Base-by-base conservation (phyloP, 257 asterid species). In the Scutellaria minor region DNA sequence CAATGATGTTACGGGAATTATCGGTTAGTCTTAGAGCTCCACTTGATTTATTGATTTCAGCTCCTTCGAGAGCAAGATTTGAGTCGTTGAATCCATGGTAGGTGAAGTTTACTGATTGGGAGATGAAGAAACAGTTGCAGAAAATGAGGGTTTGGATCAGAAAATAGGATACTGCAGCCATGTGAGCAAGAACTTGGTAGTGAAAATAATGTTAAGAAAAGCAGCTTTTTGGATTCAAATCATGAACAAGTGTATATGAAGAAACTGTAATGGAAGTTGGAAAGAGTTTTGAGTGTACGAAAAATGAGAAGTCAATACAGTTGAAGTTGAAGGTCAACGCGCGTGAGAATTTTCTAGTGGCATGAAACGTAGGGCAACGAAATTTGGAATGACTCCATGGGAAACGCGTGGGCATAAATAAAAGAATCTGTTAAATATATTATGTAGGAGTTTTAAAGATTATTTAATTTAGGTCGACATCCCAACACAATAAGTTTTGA, bases 21-120 rank as follows among this genome's bases (percentile, higher is more conserved):
- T 80, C 66, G 5, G 97, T 91, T 42, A 91, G 96, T 61, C 68
- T 64, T 3, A 91, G 84, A 10, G 90, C 93, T 37, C 88, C 87
- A 40, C 64, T 78, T 8, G 85, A 78, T n/a, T n/a, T n/a, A n/a
- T n/a, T n/a, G n/a, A n/a, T n/a, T n/a, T n/a, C 63, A 5, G 83
- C 80, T 27, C 85, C 89, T 5, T 11, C 53, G 0, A 0, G 76
- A 20, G 0, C 7, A 3, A 91, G 84, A 55, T 77, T 42, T n/a
- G 80, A 22, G 37, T 40, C 35, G 31, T 80, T 84, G 84, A 91
- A 91, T 22, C 90, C 96, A 64, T 80, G 72, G 82, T 60, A 85
- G 15, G 41, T 50, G 67, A 89, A 91, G n/a, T 74, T 79, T 12
- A 6, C 6, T 58, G 89, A 68, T 18, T 79, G 75, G 10, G 75